Conservation (phyloP, 768 basidiomycete species). For the Trametes elegans region DNA sequence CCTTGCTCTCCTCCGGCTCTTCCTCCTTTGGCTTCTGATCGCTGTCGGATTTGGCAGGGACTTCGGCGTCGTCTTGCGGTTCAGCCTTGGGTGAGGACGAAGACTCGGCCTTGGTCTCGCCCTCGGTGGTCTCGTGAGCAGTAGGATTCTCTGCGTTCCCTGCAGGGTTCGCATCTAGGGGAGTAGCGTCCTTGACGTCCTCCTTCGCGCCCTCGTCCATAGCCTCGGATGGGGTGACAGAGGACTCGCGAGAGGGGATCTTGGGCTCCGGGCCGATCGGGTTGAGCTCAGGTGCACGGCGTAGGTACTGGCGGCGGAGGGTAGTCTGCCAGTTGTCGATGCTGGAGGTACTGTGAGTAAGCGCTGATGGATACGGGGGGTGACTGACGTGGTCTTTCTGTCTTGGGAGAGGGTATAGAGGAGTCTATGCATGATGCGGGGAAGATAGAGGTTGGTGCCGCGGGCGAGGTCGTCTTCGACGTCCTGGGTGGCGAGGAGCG, state of each 20-base stretch:
- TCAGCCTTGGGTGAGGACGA: slow-evolving; percentile 2
- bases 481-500: slow-evolving; percentile 45
- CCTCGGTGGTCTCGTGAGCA: background rate
- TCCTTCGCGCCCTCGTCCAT: slow-evolving; percentile 22
- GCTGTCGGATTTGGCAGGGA: background rate
- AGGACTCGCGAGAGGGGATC: slow-evolving; percentile 26
- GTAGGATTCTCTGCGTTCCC: background rate
- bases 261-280: slow-evolving; percentile 65
- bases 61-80: slow-evolving; percentile 6
- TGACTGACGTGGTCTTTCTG: slow-evolving; percentile 69
- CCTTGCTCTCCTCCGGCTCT: slow-evolving; percentile 42
- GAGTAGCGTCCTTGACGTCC: slow-evolving; percentile 14
- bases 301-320: slow-evolving; percentile 74
- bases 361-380: slow-evolving; percentile 18
- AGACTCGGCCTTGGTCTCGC: background rate
- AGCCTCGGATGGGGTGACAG: slow-evolving; percentile 8
- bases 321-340: slow-evolving; percentile 76
- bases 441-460: slow-evolving; percentile 57
- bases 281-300: slow-evolving; percentile 67
- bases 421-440: slow-evolving; percentile 73
- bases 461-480: slow-evolving; percentile 74
- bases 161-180: background rate
- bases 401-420: slow-evolving; percentile 77
- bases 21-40: slow-evolving; percentile 2
- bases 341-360: slow-evolving; percentile 37